Percentiles rank a stretch among this genome's conserved stretches.
Evolutionary conservation across 176 grass and related monocot species (phyloP).

Genomic region (Musa acuminata): DNA sequence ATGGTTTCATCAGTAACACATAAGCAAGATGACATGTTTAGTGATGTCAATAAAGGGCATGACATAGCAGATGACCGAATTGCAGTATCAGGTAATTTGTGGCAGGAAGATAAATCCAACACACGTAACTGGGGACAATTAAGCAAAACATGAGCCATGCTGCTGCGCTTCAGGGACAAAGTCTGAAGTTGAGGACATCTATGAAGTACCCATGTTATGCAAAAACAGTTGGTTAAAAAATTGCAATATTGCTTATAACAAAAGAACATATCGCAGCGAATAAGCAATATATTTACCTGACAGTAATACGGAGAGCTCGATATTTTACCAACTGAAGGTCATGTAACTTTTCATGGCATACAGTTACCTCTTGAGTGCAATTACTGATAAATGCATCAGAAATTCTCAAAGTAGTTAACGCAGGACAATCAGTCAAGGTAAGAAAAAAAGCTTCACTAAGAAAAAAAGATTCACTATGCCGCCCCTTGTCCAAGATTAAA

Average conservation of each 20-base stretch:
- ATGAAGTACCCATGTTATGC: conserved; percentile 15
- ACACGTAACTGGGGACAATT: conserved; percentile 19
- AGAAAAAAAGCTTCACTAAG: conserved; percentile 74
- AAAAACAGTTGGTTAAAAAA: conserved; percentile 17
- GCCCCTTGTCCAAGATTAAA: conserved; percentile 62
- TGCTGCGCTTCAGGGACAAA: conserved; percentile 23
- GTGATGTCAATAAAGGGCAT: conserved; percentile 22
- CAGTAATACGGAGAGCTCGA: conserved; percentile 62
- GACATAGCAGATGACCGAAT: conserved; percentile 15
- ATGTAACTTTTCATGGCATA: conserved; percentile 59
- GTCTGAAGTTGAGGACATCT: conserved; percentile 65
- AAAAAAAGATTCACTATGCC: conserved; percentile 67
- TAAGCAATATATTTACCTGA: conserved; percentile 45
- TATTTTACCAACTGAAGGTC: conserved; percentile 81
- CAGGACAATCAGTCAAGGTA: conserved; percentile 43
- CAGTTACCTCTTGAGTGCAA: conserved; percentile 64
- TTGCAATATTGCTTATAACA: not conserved
- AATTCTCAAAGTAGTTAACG: conserved; percentile 57
- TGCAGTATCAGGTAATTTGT: conserved; percentile 14
- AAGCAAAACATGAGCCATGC: conserved; percentile 14
- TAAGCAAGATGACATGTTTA: conserved; percentile 23
- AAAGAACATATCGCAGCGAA: conserved; percentile 14
- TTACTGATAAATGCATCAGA: conserved; percentile 63
- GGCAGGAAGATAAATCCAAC: conserved; percentile 28
- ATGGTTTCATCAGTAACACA: conserved; percentile 19